Evolutionary conservation across 352 stramenopile genomes (phyloP).

Genomic region (Pythium apleroticum): DNA sequence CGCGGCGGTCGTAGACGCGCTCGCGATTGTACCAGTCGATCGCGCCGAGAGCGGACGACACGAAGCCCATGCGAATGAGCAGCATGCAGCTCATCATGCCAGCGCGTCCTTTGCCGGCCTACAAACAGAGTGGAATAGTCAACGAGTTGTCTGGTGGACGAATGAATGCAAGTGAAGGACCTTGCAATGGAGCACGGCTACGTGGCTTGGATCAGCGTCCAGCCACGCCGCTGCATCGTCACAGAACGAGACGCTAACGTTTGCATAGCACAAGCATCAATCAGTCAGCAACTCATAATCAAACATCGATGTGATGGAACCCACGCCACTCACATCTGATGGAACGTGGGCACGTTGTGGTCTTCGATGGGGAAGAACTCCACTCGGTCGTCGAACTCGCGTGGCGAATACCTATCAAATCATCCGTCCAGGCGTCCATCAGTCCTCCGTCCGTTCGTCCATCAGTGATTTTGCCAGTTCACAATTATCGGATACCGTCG

Average conservation of each 20-base stretch:
- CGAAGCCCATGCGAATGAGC: conserved; percentile 63
- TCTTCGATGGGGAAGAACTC: conserved; percentile 71
- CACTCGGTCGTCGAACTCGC: conserved; percentile 45
- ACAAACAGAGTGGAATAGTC: background rate
- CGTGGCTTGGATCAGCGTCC: conserved; percentile 32
- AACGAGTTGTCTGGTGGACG: background rate
- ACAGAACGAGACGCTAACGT: conserved; percentile 59
- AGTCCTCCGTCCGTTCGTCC: background rate
- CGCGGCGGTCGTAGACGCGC: conserved; percentile 52
- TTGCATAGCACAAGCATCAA: background rate
- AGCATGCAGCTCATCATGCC: conserved; percentile 83
- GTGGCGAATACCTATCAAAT: conserved; percentile 44
- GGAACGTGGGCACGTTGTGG: conserved; percentile 67
- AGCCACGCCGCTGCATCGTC: conserved; percentile 70
- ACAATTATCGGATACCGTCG: conserved; percentile 33
- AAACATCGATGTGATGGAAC: no score
- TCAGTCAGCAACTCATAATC: no score
- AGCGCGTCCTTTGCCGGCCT: conserved; percentile 65
- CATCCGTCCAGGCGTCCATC: background rate
- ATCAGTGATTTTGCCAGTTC: background rate
- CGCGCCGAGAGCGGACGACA: conserved; percentile 37
- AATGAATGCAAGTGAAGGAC: conserved; percentile 2
- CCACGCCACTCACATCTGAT: conserved; percentile 53
- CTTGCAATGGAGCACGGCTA: conserved; percentile 79
- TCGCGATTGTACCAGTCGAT: conserved; percentile 73